phyloP scores from a whole-genome alignment of 2,329 filamentous ascomycete genomes.

The Ophiosphaerella korrae region DNA sequence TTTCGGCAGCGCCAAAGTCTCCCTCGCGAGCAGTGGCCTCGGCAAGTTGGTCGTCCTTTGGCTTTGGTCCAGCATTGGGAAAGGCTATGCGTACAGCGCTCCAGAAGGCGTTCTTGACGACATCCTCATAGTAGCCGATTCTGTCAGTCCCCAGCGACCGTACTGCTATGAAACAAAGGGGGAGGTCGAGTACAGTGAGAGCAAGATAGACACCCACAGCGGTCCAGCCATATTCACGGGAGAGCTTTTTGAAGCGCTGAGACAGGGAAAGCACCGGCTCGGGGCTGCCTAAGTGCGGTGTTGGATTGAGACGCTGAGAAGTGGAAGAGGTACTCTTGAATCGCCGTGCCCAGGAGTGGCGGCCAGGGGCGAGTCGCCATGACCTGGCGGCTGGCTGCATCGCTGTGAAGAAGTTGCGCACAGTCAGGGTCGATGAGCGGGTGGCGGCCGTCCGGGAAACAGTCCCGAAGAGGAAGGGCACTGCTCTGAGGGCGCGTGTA shows the following conservation, averaged over 20 bases:
- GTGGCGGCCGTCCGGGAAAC: conserved; percentile 14
- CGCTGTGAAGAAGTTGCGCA: conserved; percentile 38
- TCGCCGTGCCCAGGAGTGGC: conserved; percentile 42
- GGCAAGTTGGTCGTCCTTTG: conserved; percentile 45
- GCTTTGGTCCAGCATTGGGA: conserved; percentile 60
- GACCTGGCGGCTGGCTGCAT: conserved; percentile 12
- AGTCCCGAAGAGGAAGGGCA: conserved; percentile 28
- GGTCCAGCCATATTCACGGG: conserved; percentile 91
- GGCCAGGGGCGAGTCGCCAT: conserved; percentile 26
- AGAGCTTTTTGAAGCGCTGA: conserved; percentile 78
- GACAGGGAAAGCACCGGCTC: conserved; percentile 62
- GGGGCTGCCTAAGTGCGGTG: conserved; percentile 48
- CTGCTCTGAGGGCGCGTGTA: conserved; percentile 25
- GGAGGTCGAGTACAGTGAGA: conserved; percentile 86
- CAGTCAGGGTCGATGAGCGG: conserved; percentile 17
- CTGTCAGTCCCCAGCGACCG: conserved; percentile 80
- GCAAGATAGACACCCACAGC: conserved; percentile 88
- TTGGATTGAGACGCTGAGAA: conserved; percentile 42
- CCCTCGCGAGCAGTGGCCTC: conserved; percentile 38
- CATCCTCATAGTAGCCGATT: conserved; percentile 76
- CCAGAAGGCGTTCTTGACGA: conserved; percentile 65
- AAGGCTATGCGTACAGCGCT: conserved; percentile 64
- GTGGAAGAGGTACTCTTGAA: conserved; percentile 40
- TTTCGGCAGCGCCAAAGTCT: conserved; percentile 59
- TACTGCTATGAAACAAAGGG: conserved; percentile 91